A percentile compares a stretch with the other conserved stretches of the same genome.
These are phyloP conservation scores for Aspergillus tamarii DNA, from an alignment of 2,329 filamentous ascomycete species.

Conservation along the genomic window DNA sequence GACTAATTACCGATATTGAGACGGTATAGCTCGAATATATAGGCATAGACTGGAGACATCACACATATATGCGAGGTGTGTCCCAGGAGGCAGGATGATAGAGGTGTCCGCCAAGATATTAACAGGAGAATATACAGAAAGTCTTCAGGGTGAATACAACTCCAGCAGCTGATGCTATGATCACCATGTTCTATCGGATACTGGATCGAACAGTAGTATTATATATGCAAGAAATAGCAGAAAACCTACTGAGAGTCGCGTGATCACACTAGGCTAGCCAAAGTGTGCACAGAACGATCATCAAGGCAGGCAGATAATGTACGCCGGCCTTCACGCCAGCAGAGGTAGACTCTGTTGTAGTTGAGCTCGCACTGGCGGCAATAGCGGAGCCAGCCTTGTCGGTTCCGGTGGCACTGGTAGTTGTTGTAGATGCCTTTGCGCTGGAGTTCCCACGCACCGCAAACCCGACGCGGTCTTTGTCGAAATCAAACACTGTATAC, in stretches of 20 bases:
- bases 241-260: neutral
- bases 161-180: neutral
- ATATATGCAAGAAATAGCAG: neutral
- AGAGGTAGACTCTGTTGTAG: neutral
- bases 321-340: conserved; percentile 10
- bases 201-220: neutral
- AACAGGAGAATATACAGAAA: neutral
- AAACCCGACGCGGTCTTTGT: conserved; percentile 51
- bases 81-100: neutral
- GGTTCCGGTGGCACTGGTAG: conserved; percentile 20
- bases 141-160: neutral
- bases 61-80: neutral
- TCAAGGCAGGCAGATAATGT: conserved; percentile 22
- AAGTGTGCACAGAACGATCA: conserved; percentile 17
- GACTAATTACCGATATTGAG: neutral
- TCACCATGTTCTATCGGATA: neutral
- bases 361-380: conserved; percentile 14
- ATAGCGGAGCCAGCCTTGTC: conserved; percentile 17
- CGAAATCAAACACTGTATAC: conserved; percentile 81
- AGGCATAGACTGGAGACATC: neutral
- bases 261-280: conserved; percentile 10
- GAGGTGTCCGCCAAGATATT: neutral
- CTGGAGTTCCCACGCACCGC: conserved; percentile 23
- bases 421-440: conserved; percentile 13
- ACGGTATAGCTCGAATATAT: neutral